These are phyloP conservation scores for Hypoxylon sp. DNA, from an alignment of 2,329 filamentous ascomycete species.

Conservation along the genomic window DNA sequence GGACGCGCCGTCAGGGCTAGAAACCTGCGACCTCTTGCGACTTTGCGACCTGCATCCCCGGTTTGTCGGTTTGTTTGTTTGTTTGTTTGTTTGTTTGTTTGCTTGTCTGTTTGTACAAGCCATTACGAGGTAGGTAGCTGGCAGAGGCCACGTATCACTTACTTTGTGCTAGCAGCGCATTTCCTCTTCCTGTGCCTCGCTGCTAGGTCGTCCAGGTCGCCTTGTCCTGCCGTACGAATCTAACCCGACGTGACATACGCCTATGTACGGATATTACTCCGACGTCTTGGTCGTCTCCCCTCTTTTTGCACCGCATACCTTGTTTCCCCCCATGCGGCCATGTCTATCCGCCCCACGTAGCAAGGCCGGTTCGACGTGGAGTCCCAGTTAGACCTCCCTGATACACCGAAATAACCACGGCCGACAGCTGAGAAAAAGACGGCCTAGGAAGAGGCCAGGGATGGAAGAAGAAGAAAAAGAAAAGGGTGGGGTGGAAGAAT, in stretches of 20 bases:
- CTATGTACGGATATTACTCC: conserved; percentile 5
- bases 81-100: too few species aligned
- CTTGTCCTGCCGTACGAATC: conserved; percentile 25
- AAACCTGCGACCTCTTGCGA: conserved; percentile 9
- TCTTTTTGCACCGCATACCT: neutral
- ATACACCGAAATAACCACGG: conserved; percentile 25
- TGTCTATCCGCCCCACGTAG: conserved; percentile 17
- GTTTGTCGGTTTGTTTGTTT: neutral
- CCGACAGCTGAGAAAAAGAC: too few species aligned
- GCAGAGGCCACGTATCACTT: neutral
- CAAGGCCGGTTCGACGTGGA: conserved; percentile 7
- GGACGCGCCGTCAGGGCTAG: conserved; percentile 32
- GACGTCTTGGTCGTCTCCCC: neutral
- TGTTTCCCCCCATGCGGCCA: conserved; percentile 8
- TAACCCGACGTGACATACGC: conserved; percentile 27
- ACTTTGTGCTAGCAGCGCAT: neutral
- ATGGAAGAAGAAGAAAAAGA: neutral
- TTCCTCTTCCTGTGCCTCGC: neutral
- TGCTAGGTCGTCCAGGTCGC: neutral
- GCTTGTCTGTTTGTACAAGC: neutral
- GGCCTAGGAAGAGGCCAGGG: neutral
- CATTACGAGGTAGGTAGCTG: too few species aligned
- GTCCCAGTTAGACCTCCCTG: conserved; percentile 28
- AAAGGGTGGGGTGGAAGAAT: neutral
- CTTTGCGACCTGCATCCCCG: conserved; percentile 9